Evolutionary conservation across 208 protist species (phyloP).

Genomic region (Balamuthia mandrillaris): DNA sequence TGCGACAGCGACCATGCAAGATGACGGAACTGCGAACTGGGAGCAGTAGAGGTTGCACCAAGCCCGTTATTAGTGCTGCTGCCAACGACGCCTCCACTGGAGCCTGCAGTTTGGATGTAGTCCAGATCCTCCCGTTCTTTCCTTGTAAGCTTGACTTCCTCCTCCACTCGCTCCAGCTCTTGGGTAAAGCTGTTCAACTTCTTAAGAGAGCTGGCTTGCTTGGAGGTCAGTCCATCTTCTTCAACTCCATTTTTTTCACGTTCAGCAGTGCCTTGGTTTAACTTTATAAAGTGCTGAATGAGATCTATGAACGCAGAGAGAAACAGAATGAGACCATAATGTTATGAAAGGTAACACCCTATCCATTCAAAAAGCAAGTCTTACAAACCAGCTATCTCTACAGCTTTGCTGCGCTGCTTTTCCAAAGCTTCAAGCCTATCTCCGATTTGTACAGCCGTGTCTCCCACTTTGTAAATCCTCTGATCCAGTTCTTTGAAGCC

Average conservation of each 20-base stretch:
- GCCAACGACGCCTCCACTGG: no score
- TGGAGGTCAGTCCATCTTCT: not conserved
- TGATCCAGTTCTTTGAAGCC: slow-evolving; percentile 7
- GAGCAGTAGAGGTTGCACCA: no score
- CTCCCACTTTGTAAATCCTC: not conserved
- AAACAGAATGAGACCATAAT: no score
- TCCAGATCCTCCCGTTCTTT: no score
- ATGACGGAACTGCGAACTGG: no score
- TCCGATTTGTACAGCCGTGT: not conserved
- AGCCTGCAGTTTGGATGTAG: no score
- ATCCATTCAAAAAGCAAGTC: no score
- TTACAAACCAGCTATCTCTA: not conserved
- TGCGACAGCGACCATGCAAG: no score
- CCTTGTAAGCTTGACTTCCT: no score
- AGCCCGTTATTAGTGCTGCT: no score
- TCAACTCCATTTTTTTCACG: not conserved
- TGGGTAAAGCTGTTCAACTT: not conserved
- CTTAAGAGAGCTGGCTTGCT: not conserved
- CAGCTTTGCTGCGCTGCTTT: not conserved
- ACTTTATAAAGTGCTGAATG: slow-evolving; percentile 29
- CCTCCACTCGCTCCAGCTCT: slow-evolving; percentile 12
- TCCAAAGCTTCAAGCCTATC: slow-evolving; percentile 4
- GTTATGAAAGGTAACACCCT: no score
- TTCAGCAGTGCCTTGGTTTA: not conserved
- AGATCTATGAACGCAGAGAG: not conserved